These are phyloP conservation scores for Trametes polyzona DNA, from an alignment of 1,284 basidiomycete species.

Conservation along the genomic window DNA sequence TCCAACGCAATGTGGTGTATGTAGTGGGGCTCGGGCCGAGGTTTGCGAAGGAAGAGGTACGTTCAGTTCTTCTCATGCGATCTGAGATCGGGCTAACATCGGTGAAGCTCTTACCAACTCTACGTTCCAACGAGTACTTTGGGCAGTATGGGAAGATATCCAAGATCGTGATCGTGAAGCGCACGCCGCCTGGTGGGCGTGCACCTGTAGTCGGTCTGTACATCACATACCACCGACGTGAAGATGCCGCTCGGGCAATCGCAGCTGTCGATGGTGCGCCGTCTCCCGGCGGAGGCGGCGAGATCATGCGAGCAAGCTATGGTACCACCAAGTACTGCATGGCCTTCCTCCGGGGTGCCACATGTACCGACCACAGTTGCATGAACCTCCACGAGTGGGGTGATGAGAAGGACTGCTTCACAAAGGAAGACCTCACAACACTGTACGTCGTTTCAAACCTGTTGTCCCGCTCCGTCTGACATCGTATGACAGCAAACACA, in stretches of 20 bases:
- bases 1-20: slow-evolving; percentile 96
- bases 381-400: slow-evolving; percentile 98
- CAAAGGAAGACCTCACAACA: slow-evolving; percentile 89
- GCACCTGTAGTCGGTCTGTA: slow-evolving; percentile 90
- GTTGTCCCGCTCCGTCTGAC: slow-evolving; percentile 22
- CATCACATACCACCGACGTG: slow-evolving; percentile 93
- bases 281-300: slow-evolving; percentile 78
- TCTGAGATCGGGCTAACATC: slow-evolving; percentile 19
- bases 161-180: slow-evolving; percentile 93
- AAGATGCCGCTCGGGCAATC: slow-evolving; percentile 95
- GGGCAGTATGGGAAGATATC: slow-evolving; percentile 99
- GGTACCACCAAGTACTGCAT: slow-evolving; percentile 99
- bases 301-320: slow-evolving; percentile 91
- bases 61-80: slow-evolving; percentile 30
- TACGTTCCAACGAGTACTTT: slow-evolving; percentile 97
- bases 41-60: slow-evolving; percentile 94
- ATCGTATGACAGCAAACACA: slow-evolving; percentile 68
- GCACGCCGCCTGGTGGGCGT: slow-evolving; percentile 75
- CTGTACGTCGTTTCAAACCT: slow-evolving; percentile 65
- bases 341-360: slow-evolving; percentile 86
- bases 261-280: slow-evolving; percentile 90
- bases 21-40: slow-evolving; percentile 90
- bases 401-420: slow-evolving; percentile 97
- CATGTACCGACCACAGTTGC: slow-evolving; percentile 89
- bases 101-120: slow-evolving; percentile 86